These are phyloP conservation scores for Claviceps spartinae DNA, from an alignment of 2,329 filamentous ascomycete species.

Conservation along the genomic window DNA sequence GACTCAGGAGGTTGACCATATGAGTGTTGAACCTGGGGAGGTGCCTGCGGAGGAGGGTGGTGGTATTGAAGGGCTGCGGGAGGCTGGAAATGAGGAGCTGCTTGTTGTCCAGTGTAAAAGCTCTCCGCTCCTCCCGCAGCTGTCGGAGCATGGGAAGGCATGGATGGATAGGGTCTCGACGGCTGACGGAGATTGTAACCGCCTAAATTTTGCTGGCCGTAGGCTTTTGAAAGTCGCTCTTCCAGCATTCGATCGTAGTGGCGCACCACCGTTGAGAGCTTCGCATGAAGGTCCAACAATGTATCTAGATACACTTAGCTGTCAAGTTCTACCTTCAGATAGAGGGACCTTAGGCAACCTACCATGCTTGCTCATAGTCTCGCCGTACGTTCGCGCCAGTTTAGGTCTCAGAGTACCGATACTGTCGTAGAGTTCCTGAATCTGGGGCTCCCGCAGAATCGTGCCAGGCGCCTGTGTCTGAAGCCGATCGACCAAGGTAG, in stretches of 20 bases:
- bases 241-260: constrained; percentile 99
- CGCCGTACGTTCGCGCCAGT: constrained; percentile 85
- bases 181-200: constrained; percentile 47
- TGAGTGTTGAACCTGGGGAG: constrained; percentile 28
- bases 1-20: constrained; percentile 29
- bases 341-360: constrained; percentile 19
- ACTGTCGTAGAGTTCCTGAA: constrained; percentile 94
- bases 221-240: constrained; percentile 84
- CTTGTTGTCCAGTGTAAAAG: constrained; percentile 65
- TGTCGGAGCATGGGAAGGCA: constrained; percentile 40
- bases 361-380: constrained; percentile 99
- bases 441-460: constrained; percentile 91
- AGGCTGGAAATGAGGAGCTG: constrained; percentile 22
- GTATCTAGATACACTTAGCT: constrained; percentile 47
- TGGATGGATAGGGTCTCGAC: constrained; percentile 55
- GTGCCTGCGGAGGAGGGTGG: constrained; percentile 15
- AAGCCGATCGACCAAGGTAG: constrained; percentile 83
- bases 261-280: constrained; percentile 86
- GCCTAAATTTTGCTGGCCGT: constrained; percentile 63
- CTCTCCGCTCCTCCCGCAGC: constrained; percentile 51
- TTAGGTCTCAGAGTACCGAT: constrained; percentile 91
- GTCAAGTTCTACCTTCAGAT: neutral
- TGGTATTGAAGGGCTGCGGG: constrained; percentile 11
- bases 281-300: constrained; percentile 83
- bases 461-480: constrained; percentile 93